These are phyloP conservation scores for Sapria himalayana DNA, from an alignment of 345 rosid species.

Conservation along the genomic window DNA sequence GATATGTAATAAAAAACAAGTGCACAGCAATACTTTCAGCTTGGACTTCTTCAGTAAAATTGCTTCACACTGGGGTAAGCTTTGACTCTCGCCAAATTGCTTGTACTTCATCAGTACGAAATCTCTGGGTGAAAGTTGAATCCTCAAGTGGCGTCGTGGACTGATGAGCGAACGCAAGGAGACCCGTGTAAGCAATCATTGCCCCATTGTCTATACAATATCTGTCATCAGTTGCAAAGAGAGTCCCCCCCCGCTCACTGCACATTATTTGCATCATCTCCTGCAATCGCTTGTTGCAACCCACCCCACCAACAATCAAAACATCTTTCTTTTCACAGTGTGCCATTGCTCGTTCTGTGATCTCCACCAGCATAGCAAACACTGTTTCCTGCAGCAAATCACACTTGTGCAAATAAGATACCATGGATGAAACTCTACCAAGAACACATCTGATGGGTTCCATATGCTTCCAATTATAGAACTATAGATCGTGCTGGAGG, in stretches of 20 bases:
- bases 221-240: slow-evolving; percentile 81
- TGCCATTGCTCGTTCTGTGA: slow-evolving; percentile 91
- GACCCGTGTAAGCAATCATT: slow-evolving; percentile 94
- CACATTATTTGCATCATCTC: slow-evolving; percentile 99
- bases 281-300: slow-evolving; percentile 85
- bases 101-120: slow-evolving; percentile 82
- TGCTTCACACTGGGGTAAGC: too few relatives aligned
- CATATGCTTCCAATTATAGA: too few relatives aligned
- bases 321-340: slow-evolving; percentile 86
- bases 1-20: too few relatives aligned
- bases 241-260: slow-evolving; percentile 49
- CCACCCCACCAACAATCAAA: slow-evolving; percentile 89
- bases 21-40: too few relatives aligned
- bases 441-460: too few relatives aligned
- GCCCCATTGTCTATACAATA: slow-evolving; percentile 93
- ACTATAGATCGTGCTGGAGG: too few relatives aligned
- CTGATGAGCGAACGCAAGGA: slow-evolving; percentile 59
- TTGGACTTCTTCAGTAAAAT: too few relatives aligned
- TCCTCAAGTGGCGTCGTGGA: slow-evolving; percentile 53
- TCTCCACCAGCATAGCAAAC: slow-evolving; percentile 93
- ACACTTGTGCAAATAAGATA: neutral
- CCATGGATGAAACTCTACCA: too few relatives aligned
- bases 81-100: slow-evolving; percentile 73
- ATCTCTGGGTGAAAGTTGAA: slow-evolving; percentile 74
- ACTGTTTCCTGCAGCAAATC: slow-evolving; percentile 40